Conservation (phyloP, 208 protist genomes). For the Trypanosoma rangeli region DNA sequence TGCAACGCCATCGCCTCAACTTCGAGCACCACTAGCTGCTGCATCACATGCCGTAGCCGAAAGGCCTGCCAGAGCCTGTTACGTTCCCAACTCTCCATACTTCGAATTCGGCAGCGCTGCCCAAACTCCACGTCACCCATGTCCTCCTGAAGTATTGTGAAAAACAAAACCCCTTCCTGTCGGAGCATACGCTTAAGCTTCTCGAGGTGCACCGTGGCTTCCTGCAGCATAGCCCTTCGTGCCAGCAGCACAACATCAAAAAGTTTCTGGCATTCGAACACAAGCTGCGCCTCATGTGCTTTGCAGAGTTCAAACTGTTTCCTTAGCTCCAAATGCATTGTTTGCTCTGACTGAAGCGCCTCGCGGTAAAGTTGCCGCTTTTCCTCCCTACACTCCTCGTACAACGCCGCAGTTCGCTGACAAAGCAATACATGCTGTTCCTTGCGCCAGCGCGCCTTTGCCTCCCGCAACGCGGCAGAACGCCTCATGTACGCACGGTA, state of each 20-base stretch:
- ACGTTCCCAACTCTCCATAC: slow-evolving; percentile 11
- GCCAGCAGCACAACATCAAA: not conserved
- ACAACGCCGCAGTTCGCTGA: not conserved
- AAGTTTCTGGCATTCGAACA: slow-evolving; percentile 14
- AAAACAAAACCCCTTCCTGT: slow-evolving; percentile 16
- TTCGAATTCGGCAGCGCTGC: slow-evolving; percentile 3
- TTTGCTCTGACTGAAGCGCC: not conserved
- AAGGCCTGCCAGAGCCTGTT: slow-evolving; percentile 17
- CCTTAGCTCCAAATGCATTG: not conserved
- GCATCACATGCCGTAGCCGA: not conserved
- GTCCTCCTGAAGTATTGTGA: slow-evolving; percentile 12
- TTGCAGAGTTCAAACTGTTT: not conserved
- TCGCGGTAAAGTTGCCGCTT: slow-evolving; percentile 1
- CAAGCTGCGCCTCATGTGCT: not conserved
- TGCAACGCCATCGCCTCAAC: not conserved
- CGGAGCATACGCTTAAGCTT: slow-evolving; percentile 11
- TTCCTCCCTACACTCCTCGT: not conserved
- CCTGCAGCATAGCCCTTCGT: slow-evolving; percentile 11
- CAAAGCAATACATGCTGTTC: slow-evolving; percentile 12
- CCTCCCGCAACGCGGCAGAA: slow-evolving; percentile 23
- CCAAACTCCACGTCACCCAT: slow-evolving; percentile 14
- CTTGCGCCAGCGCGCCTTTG: slow-evolving; percentile 19
- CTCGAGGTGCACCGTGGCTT: not conserved
- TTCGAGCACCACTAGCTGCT: not conserved
- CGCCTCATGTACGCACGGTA: slow-evolving; percentile 26